phyloP scores from a whole-genome alignment of 1,284 basidiomycete genomes.

The Malassezia equina region DNA sequence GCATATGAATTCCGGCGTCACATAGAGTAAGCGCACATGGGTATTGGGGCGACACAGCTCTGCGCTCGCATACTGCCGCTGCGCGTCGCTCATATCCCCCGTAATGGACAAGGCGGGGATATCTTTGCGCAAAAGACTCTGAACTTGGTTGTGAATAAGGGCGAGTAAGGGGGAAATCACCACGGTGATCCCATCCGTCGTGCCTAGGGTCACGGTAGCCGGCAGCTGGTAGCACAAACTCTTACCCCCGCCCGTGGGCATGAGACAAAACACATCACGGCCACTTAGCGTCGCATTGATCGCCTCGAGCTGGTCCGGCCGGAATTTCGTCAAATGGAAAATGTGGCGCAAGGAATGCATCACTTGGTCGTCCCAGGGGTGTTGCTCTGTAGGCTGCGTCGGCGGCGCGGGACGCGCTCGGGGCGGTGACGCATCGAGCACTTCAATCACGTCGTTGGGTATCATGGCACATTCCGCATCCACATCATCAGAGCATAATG shows the following conservation, averaged over 20 bases:
- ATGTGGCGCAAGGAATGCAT: constrained; percentile 57
- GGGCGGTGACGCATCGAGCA: background rate
- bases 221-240: constrained; percentile 60
- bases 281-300: constrained; percentile 71
- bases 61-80: constrained; percentile 49
- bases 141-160: constrained; percentile 82
- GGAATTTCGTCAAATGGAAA: constrained; percentile 65
- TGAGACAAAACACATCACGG: constrained; percentile 81
- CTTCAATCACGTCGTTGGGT: constrained; percentile 1
- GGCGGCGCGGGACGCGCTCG: background rate
- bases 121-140: constrained; percentile 58
- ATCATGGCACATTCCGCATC: constrained; percentile 4
- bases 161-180: constrained; percentile 83
- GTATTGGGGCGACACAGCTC: constrained; percentile 51
- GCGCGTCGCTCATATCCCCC: constrained; percentile 54
- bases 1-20: constrained; percentile 73
- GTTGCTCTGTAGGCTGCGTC: background rate
- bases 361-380: constrained; percentile 56
- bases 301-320: constrained; percentile 75
- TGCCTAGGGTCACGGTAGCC: constrained; percentile 65
- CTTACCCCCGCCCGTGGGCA: constrained; percentile 96
- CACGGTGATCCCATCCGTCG: constrained; percentile 69
- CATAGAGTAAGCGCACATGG: constrained; percentile 61
- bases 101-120: constrained; percentile 67
- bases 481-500: background rate